These are phyloP conservation scores for Colletotrichum limetticola DNA, from an alignment of 2,329 filamentous ascomycete genomes.

Conservation along the genomic window DNA sequence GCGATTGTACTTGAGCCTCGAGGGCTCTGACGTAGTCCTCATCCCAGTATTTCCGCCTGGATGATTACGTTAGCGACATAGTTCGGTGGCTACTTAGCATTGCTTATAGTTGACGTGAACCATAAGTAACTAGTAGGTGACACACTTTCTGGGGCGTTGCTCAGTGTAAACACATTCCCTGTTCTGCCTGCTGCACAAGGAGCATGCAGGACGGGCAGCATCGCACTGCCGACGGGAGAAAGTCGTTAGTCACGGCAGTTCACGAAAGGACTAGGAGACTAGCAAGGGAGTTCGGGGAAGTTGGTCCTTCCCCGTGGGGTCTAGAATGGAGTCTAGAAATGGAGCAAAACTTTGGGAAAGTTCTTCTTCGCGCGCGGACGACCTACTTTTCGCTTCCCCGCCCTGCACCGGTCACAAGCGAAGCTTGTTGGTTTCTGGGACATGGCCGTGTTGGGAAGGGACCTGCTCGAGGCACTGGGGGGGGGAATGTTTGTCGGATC, in stretches of 20 bases:
- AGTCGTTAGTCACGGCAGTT: constrained; percentile 9
- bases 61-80: background rate
- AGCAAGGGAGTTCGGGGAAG: background rate
- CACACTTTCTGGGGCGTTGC: constrained; percentile 25
- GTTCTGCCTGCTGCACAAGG: constrained; percentile 32
- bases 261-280: background rate
- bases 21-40: constrained; percentile 37
- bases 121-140: background rate
- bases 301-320: background rate
- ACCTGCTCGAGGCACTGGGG: too few species aligned
- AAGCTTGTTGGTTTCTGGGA: constrained; percentile 30
- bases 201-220: constrained; percentile 35
- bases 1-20: constrained; percentile 34
- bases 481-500: background rate
- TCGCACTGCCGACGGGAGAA: constrained; percentile 28
- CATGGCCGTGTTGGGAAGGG: constrained; percentile 9
- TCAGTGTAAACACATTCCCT: constrained; percentile 33
- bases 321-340: background rate
- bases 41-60: constrained; percentile 37
- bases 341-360: background rate
- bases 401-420: constrained; percentile 29
- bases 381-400: constrained; percentile 32
- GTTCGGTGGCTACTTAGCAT: background rate
- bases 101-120: background rate
- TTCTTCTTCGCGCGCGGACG: background rate